Conservation (phyloP, 2,329 filamentous ascomycete species). For the Plenodomus lindquistii region DNA sequence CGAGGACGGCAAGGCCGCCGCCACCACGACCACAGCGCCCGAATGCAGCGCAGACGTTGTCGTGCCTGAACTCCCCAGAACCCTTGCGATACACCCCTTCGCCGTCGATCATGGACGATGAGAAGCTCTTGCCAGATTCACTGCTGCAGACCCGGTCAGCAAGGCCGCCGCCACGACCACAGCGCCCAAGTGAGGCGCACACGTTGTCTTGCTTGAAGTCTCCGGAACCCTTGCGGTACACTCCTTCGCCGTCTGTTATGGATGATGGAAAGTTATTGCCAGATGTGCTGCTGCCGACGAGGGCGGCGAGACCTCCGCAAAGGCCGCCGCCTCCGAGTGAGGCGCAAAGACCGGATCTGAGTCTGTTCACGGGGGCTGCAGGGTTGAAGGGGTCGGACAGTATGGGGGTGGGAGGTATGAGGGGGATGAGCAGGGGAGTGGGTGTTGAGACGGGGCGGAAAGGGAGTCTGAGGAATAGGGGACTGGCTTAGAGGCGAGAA, state of each 20-base stretch:
- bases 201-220: conserved; percentile 18
- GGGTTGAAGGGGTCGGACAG: conserved; percentile 9
- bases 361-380: conserved; percentile 16
- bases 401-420: conserved; percentile 8
- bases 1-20: conserved; percentile 1
- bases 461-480: neutral
- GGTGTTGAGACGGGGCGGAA: no score
- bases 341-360: conserved; percentile 25
- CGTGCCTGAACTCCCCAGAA: no score
- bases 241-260: neutral
- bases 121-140: conserved; percentile 14
- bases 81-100: no score
- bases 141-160: conserved; percentile 1
- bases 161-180: neutral
- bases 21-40: conserved; percentile 2
- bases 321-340: conserved; percentile 26
- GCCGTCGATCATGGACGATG: no score
- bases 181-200: no score
- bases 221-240: no score
- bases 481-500: neutral
- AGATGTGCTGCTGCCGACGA: conserved; percentile 11
- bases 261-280: conserved; percentile 7
- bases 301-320: conserved; percentile 12
- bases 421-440: neutral
- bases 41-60: no score